Evolutionary conservation across 1,284 basidiomycete species (phyloP).

Genomic region (Agroathelia rolfsii): DNA sequence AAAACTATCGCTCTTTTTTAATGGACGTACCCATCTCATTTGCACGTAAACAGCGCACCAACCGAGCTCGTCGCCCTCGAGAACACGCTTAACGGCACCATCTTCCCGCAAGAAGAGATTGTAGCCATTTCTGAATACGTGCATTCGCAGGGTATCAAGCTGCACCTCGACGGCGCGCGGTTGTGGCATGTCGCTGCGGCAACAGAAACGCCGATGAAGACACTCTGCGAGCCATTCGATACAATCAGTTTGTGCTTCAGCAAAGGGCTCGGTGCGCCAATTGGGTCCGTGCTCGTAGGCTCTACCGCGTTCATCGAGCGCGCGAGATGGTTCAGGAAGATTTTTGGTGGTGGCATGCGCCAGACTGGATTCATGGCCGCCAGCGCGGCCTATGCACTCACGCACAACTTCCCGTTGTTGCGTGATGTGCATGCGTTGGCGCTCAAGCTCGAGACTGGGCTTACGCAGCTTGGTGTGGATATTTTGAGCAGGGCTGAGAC

Average conservation of each 20-base stretch:
- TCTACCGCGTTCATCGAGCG: slow-evolving; percentile 60
- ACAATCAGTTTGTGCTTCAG: slow-evolving; percentile 92
- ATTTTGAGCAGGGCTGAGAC: slow-evolving; percentile 80
- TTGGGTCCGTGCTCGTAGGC: slow-evolving; percentile 87
- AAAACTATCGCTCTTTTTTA: too few relatives aligned
- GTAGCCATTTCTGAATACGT: slow-evolving; percentile 75
- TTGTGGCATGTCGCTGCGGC: slow-evolving; percentile 89
- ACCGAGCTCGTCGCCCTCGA: slow-evolving; percentile 80
- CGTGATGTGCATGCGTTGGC: slow-evolving; percentile 71
- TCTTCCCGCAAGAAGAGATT: slow-evolving; percentile 89
- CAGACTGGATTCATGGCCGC: slow-evolving; percentile 80
- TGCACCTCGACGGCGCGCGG: slow-evolving; percentile 93
- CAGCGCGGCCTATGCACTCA: slow-evolving; percentile 79
- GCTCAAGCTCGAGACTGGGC: slow-evolving; percentile 56
- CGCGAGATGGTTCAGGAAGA: slow-evolving; percentile 84
- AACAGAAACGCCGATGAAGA: slow-evolving; percentile 59
- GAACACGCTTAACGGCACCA: slow-evolving; percentile 88
- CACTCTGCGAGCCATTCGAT: slow-evolving; percentile 86
- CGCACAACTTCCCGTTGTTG: slow-evolving; percentile 78
- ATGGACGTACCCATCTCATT: too few relatives aligned
- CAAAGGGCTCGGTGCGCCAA: slow-evolving; percentile 90
- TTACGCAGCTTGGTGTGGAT: slow-evolving; percentile 66
- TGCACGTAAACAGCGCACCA: slow-evolving; percentile 43
- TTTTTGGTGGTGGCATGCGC: slow-evolving; percentile 92
- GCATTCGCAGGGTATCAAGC: slow-evolving; percentile 54